Base-by-base conservation (phyloP, 352 stramenopile genomes). In the Pythium chondricola region DNA sequence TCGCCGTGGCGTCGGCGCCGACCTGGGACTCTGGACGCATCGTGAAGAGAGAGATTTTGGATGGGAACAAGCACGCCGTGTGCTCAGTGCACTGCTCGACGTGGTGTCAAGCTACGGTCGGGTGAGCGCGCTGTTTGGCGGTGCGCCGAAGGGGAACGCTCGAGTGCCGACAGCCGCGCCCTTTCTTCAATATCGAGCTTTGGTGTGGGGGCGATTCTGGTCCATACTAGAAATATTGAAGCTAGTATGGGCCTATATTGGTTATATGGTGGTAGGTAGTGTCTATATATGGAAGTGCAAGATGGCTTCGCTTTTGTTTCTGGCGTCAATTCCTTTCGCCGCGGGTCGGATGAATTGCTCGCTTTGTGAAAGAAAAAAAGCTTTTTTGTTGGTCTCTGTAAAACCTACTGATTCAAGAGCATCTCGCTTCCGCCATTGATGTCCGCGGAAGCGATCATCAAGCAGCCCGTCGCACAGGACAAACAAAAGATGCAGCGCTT, bases 141-240 rank as follows among this genome's bases (percentile, higher is more conserved):
- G n/a, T n/a, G n/a, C n/a, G n/a, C n/a, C n/a, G n/a, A n/a, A n/a
- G n/a, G n/a, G n/a, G n/a, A n/a, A n/a, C 35, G 35, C 17, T 20
- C 2, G 33, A 39, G 22, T 16, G 16, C 16, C 33, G 18, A 18
- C 33, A 6, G 8, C 16, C 20, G 47, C 35, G 37, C 27, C 47
- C 47, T 54, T 54, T 54, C 47, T 54, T 54, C 47, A 54, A 47
- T 54, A 35, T 40, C 42, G 29, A 10, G n/a, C n/a, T n/a, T n/a
- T n/a, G n/a, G n/a, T n/a, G n/a, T n/a, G n/a, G n/a, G n/a, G n/a
- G n/a, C n/a, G n/a, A n/a, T n/a, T n/a, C n/a, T n/a, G n/a, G n/a
- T n/a, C n/a, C n/a, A n/a, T n/a, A n/a, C n/a, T n/a, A n/a, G n/a
- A n/a, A n/a, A n/a, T n/a, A n/a, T n/a, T n/a, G 29, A 33, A 33